Evolutionary conservation across 2,329 filamentous ascomycete species (phyloP), one percentile per base, ranked within the genome.

Genomic region (Triangularia setosa): DNA sequence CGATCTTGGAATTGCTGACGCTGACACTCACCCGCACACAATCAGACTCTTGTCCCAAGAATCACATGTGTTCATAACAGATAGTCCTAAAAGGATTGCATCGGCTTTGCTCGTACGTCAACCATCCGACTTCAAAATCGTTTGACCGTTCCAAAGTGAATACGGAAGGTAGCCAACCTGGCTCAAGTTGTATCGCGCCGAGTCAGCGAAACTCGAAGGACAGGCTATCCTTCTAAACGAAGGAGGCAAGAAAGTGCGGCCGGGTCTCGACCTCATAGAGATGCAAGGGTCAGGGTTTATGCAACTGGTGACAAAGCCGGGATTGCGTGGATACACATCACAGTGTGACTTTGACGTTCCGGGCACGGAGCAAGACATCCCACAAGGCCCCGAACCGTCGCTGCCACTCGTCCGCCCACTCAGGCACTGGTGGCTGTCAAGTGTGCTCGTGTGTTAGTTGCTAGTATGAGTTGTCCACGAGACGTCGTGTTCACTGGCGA

Each of bases 241-340:
- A 55, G 52, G 52, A 55, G 52, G 25, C 52, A 55, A 55, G 52
- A 25, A n/a, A 55, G 23, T 23, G 23, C 28, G 40, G 48, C 21
- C n/a, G 58, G 54, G 44, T 33, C 58, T 40, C 61, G 52, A 58
- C 61, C 40, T 59, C 27, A 48, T 48, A 14, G 63, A 61, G 28
- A 35, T 14, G 16, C 65, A 67, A 58, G 65, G 65, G 14, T 60
- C 65, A 64, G 23, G 66, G 64, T 53, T 59, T 33, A 63, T 65
- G 62, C 57, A 16, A 33, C 24, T 24, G 35, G 33, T 24, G 23
- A 53, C 18, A n/a, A 40, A 27, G 18, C 35, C 58, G 24, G 40
- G 24, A 27, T 28, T 28, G 11, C 25, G 52, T 55, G 52, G 40
- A 23, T 55, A 55, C 52, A 55, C 59, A 63, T 55, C 58, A 65